A percentile compares a stretch with the other conserved stretches of the same genome.
phyloP scores from a whole-genome alignment of 176 grass and related monocot genomes.

The Aechmea fasciata region DNA sequence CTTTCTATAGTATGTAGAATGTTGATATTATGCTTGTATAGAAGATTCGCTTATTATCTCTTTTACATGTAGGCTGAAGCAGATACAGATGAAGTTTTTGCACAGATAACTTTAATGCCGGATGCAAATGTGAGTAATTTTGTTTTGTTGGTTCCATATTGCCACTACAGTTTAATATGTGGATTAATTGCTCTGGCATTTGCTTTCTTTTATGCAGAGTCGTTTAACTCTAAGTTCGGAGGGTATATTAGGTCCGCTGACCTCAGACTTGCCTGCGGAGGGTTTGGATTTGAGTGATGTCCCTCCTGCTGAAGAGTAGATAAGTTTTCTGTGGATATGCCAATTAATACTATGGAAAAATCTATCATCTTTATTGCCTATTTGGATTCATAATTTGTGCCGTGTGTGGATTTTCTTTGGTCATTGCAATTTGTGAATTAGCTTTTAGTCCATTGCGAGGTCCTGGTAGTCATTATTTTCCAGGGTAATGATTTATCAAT shows the following conservation, averaged over 20 bases:
- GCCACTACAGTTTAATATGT: too few relatives aligned
- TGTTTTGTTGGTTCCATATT: neutral
- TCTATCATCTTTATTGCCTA: too few relatives aligned
- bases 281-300: constrained; percentile 23
- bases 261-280: constrained; percentile 41
- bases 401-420: too few relatives aligned
- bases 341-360: too few relatives aligned
- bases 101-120: constrained; percentile 83
- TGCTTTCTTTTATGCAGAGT: constrained; percentile 45
- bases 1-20: neutral
- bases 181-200: neutral
- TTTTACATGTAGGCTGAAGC: constrained; percentile 54
- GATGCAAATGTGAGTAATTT: constrained; percentile 49
- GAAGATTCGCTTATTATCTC: constrained; percentile 2
- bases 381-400: too few relatives aligned
- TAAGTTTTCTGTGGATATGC: neutral
- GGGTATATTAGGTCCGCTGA: constrained; percentile 72
- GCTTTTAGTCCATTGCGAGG: too few relatives aligned
- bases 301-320: neutral
- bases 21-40: neutral
- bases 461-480: too few relatives aligned
- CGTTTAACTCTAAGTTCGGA: constrained; percentile 82
- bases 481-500: too few relatives aligned
- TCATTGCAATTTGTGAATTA: too few relatives aligned
- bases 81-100: constrained; percentile 95